A percentile compares a stretch with the other conserved stretches of the same genome.
phyloP scores from a whole-genome alignment of 169 alveolate species.

The Plasmodium vinckei region DNA sequence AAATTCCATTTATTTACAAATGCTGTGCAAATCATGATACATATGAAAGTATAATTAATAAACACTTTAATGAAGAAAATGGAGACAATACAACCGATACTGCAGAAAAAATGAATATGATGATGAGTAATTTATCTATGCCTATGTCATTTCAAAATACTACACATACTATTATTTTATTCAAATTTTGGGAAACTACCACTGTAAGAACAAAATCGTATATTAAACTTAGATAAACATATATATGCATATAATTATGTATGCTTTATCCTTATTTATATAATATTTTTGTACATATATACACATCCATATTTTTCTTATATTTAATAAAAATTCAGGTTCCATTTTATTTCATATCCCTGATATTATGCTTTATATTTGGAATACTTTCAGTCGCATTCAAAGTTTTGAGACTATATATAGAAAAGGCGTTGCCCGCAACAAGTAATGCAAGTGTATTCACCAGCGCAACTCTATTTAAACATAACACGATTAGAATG shows the following conservation, averaged over 20 bases:
- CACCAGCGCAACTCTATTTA: slow-evolving; percentile 32
- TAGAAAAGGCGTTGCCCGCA: slow-evolving; percentile 26
- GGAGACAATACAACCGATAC: slow-evolving; percentile 3
- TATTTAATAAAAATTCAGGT: slow-evolving; percentile 1
- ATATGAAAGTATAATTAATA: slow-evolving; percentile 25
- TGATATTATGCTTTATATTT: slow-evolving; percentile 27
- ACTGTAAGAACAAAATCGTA: slow-evolving; percentile 12
- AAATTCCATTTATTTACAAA: slow-evolving; percentile 36
- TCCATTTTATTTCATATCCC: slow-evolving; percentile 30
- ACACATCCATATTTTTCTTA: background rate
- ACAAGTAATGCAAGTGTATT: slow-evolving; percentile 29
- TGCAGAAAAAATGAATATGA: background rate
- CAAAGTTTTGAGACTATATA: slow-evolving; percentile 27
- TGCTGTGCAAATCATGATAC: slow-evolving; percentile 29
- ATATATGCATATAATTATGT: background rate
- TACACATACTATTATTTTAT: slow-evolving; percentile 63
- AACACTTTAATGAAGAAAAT: slow-evolving; percentile 13
- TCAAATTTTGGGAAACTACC: slow-evolving; percentile 62
- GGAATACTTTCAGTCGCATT: slow-evolving; percentile 46
- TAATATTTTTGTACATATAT: background rate
- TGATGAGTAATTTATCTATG: slow-evolving; percentile 15
- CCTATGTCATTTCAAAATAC: slow-evolving; percentile 66
- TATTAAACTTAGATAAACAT: background rate
- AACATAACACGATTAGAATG: slow-evolving; percentile 45
- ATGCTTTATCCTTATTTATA: background rate